Evolutionary conservation across 2,329 filamentous ascomycete genomes (phyloP).

Genomic region (Beauveria sp.): DNA sequence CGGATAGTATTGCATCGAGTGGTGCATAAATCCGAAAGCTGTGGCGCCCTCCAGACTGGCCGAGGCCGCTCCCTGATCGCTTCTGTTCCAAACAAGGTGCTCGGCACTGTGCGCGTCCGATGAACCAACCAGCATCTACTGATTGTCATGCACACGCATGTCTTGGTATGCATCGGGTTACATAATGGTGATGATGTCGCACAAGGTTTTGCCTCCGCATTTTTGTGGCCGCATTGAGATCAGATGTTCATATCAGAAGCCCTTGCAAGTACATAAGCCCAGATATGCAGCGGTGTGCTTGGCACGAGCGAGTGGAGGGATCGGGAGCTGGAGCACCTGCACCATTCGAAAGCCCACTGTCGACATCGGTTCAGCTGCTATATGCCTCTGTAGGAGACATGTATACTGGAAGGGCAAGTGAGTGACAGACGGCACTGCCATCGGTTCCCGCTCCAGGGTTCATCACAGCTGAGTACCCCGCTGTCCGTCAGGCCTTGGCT

Average conservation of each 20-base stretch:
- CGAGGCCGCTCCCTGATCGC: background rate
- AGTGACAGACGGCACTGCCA: background rate
- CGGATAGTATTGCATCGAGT: background rate
- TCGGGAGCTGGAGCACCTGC: no score
- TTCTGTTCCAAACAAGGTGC: background rate
- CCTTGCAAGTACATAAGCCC: background rate
- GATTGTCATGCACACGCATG: no score
- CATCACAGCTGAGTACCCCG: background rate
- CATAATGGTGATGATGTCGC: no score
- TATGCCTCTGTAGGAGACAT: background rate
- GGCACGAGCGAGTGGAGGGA: background rate
- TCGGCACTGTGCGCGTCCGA: background rate
- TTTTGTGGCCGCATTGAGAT: background rate
- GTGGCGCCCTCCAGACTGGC: background rate
- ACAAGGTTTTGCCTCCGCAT: no score
- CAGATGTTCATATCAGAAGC: background rate
- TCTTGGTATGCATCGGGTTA: background rate
- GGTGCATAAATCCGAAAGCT: background rate
- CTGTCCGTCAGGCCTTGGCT: background rate
- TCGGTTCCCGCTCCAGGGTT: background rate
- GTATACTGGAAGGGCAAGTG: background rate
- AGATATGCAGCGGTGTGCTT: background rate
- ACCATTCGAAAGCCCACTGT: background rate
- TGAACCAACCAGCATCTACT: background rate
- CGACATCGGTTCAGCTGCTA: background rate